A percentile compares a stretch with the other conserved stretches of the same genome.
Conservation (phyloP, 495 filamentous ascomycete genomes). For the Penicillium antarcticum region DNA sequence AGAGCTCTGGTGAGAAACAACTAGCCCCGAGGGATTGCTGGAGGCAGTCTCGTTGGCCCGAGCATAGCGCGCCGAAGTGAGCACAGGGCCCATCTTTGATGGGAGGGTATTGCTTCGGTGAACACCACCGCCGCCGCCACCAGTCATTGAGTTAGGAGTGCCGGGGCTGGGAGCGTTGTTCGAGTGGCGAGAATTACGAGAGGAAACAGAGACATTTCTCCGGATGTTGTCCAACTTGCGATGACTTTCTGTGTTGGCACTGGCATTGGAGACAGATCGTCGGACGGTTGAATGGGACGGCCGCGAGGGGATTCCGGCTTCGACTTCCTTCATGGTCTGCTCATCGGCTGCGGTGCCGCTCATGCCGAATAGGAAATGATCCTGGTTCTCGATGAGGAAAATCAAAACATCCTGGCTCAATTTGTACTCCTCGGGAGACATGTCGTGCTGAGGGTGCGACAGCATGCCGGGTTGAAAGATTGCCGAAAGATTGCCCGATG, state of each 20-base stretch:
- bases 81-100: slow-evolving; percentile 80
- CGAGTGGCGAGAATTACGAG: slow-evolving; percentile 68
- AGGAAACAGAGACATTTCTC: slow-evolving; percentile 76
- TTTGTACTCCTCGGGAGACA: slow-evolving; percentile 89
- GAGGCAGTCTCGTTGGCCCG: slow-evolving; percentile 35
- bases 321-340: slow-evolving; percentile 79
- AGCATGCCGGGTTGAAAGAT: slow-evolving; percentile 98
- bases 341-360: slow-evolving; percentile 86
- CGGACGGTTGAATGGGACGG: slow-evolving; percentile 55
- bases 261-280: slow-evolving; percentile 82
- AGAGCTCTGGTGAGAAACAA: slow-evolving; percentile 31
- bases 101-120: slow-evolving; percentile 92
- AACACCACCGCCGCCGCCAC: slow-evolving; percentile 60
- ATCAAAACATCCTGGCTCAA: slow-evolving; percentile 96
- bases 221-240: slow-evolving; percentile 69
- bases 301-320: slow-evolving; percentile 59
- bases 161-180: slow-evolving; percentile 67
- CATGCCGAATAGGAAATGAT: slow-evolving; percentile 91
- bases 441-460: slow-evolving; percentile 90
- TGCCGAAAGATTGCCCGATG: slow-evolving; percentile 86
- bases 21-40: slow-evolving; percentile 28
- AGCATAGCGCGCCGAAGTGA: slow-evolving; percentile 55
- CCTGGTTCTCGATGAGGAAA: slow-evolving; percentile 95
- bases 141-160: slow-evolving; percentile 58
- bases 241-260: slow-evolving; percentile 80